These are phyloP conservation scores for Gastrolobium villosum DNA, from an alignment of 306 rosid genomes.

Conservation along the genomic window DNA sequence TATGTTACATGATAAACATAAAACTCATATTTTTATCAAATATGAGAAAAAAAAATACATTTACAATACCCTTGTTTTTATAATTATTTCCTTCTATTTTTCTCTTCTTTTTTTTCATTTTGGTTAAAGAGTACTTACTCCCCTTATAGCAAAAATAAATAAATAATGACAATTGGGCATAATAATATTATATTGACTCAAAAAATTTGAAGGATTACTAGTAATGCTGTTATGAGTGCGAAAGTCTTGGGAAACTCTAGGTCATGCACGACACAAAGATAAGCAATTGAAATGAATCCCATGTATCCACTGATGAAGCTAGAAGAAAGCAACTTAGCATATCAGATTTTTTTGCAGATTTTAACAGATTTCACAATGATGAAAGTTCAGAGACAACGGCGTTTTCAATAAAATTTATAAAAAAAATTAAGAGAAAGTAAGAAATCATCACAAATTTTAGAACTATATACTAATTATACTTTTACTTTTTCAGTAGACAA, in stretches of 20 bases:
- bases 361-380: slow-evolving; percentile 76
- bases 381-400: slow-evolving; percentile 55
- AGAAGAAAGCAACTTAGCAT: slow-evolving; percentile 60
- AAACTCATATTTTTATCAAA: too few relatives aligned
- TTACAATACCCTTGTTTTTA: too few relatives aligned
- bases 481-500: slow-evolving; percentile 61
- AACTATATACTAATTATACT: slow-evolving; percentile 48
- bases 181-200: slow-evolving; percentile 13
- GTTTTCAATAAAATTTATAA: slow-evolving; percentile 32
- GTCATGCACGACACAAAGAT: slow-evolving; percentile 59
- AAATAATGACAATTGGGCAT: too few relatives aligned
- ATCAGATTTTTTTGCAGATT: slow-evolving; percentile 69
- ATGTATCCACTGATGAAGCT: slow-evolving; percentile 48
- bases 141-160: too few relatives aligned
- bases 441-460: slow-evolving; percentile 68
- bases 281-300: slow-evolving; percentile 47
- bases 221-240: slow-evolving; percentile 44
- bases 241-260: slow-evolving; percentile 50
- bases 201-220: slow-evolving; percentile 39
- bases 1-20: too few relatives aligned
- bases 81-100: too few relatives aligned
- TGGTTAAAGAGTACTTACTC: too few relatives aligned
- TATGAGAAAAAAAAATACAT: too few relatives aligned
- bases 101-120: too few relatives aligned
- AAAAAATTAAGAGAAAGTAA: slow-evolving; percentile 42